Evolutionary conservation across 768 basidiomycete species (phyloP), one percentile per base, ranked within the genome.

Genomic region (Hydnomerulius pinastri): DNA sequence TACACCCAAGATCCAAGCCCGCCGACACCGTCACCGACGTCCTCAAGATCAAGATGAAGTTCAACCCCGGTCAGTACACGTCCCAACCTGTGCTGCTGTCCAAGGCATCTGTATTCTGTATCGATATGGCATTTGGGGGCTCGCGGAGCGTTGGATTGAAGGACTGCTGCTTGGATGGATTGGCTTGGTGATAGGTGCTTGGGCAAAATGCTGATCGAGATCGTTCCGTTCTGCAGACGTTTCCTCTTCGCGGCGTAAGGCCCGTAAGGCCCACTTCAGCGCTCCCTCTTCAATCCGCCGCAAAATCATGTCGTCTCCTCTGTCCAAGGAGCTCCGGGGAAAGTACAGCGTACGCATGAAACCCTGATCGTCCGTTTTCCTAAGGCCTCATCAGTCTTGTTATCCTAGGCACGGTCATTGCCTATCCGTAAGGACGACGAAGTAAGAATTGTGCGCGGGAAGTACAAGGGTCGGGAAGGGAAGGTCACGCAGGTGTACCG

Each of bases 341-440:
- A 92, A 98, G 78, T 78, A 98, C 81, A 87, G 86, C 73, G 94
- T 96, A 69, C 63, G 90, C 77, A 24, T 27, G 29, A 11, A 39
- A 30, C 15, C 20, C 48, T 17, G 13, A 30, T 29, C n/a, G 15
- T 30, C 21, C 13, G 20, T 21, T 2, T 27, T 39, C 36, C 15
- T 18, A 27, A 7, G 18, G 21, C 20, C 40, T 55, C 33, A 58
- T 27, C 21, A 0, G 21, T 30, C 24, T 27, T 38, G 4, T 46
- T 51, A 7, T 20, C 36, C 29, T 60, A 96, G 93, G 75, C 85
- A 60, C 94, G 94, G 59, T 92, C 95, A 51, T 75, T 98, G 53
- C 93, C 97, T 48, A 84, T 98, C 65, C 90, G 97, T 68, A 98
- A 98, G 73, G 96, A 98, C 63, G 96, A 99, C 71, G 96, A 98